These are phyloP conservation scores for Cordyceps militaris DNA, from an alignment of 2,329 filamentous ascomycete genomes.

Conservation along the genomic window DNA sequence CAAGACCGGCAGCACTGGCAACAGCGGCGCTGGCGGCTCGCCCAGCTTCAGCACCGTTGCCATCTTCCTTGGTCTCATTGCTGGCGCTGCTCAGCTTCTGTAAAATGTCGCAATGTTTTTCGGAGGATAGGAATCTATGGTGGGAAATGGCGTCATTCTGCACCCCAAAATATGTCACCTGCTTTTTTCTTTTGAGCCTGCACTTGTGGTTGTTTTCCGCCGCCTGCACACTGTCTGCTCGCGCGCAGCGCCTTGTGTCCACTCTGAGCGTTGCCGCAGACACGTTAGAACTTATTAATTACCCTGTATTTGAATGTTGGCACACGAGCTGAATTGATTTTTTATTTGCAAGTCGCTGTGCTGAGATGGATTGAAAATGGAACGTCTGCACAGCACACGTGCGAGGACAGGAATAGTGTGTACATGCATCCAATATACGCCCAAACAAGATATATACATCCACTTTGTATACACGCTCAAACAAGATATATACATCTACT, in stretches of 20 bases:
- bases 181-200: slow-evolving; percentile 26
- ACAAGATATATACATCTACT: no score
- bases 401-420: no score
- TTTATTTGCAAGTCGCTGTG: background rate
- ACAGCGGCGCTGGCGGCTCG: slow-evolving; percentile 21
- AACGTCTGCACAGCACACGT: no score
- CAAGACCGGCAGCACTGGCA: slow-evolving; percentile 23
- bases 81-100: slow-evolving; percentile 44
- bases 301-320: slow-evolving; percentile 29
- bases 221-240: background rate
- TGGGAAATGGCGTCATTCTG: slow-evolving; percentile 31
- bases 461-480: no score
- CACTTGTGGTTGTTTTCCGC: slow-evolving; percentile 25
- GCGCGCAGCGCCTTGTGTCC: background rate
- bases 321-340: slow-evolving; percentile 14
- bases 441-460: no score
- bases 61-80: slow-evolving; percentile 40
- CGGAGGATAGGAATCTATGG: slow-evolving; percentile 21
- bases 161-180: slow-evolving; percentile 25
- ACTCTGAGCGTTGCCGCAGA: slow-evolving; percentile 20
- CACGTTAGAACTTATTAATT: slow-evolving; percentile 39
- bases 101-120: slow-evolving; percentile 28
- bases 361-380: no score
- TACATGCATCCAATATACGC: no score
- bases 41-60: slow-evolving; percentile 38